These are phyloP conservation scores for Neofusicoccum laricinum DNA, from an alignment of 2,329 filamentous ascomycete genomes.

Conservation along the genomic window DNA sequence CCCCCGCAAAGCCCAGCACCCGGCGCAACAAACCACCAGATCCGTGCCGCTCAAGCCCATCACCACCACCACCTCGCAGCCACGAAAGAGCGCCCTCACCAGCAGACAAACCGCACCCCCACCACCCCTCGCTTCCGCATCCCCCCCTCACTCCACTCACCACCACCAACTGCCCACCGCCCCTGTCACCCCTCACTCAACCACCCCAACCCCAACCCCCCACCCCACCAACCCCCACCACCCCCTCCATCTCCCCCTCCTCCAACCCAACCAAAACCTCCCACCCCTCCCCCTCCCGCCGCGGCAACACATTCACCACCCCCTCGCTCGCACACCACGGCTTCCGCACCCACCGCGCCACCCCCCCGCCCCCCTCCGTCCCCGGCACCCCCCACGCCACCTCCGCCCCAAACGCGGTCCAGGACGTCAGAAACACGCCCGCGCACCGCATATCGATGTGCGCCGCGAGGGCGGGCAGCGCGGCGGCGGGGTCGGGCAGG, in stretches of 20 bases:
- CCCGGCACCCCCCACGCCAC: not conserved
- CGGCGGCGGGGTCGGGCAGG: not conserved
- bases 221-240: not conserved
- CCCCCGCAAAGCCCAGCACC: no score
- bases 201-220: not conserved
- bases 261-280: not conserved
- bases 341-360: slow-evolving; percentile 1
- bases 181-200: not conserved
- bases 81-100: no score
- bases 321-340: slow-evolving; percentile 4
- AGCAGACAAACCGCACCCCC: no score
- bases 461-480: not conserved
- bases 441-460: not conserved
- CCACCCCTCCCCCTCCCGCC: not conserved
- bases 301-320: not conserved
- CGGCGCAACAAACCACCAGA: no score
- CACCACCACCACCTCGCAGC: no score
- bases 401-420: not conserved
- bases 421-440: not conserved
- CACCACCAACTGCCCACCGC: no score
- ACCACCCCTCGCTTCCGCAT: no score
- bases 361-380: not conserved
- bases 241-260: not conserved
- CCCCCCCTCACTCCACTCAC: no score
- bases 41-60: no score